Evolutionary conservation across 192 early-diverging fungal species (phyloP).

Genomic region (Entomortierella parvispora): DNA sequence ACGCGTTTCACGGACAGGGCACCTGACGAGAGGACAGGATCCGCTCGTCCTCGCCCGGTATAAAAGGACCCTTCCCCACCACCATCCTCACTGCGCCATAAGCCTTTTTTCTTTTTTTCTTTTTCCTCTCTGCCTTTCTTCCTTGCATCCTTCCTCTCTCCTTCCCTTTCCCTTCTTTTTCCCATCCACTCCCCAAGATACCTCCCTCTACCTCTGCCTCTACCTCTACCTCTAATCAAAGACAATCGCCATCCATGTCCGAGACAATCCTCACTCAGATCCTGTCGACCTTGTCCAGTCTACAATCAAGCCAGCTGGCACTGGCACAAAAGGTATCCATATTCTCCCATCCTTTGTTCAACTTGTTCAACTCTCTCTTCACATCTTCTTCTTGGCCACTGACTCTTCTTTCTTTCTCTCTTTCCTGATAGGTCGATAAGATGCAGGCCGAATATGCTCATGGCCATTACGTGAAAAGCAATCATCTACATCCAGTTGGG

Average conservation of each 20-base stretch:
- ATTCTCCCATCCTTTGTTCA: not conserved
- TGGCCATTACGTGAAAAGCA: not conserved
- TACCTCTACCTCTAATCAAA: not conserved
- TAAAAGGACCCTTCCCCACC: too few species aligned
- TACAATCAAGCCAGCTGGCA: not conserved
- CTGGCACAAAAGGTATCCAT: not conserved
- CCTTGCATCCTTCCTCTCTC: too few species aligned
- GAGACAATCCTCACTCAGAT: conserved; percentile 6
- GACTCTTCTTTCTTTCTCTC: not conserved
- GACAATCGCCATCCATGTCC: not conserved
- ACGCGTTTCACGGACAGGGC: too few species aligned
- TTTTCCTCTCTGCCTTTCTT: not conserved
- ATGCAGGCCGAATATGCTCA: not conserved
- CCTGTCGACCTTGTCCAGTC: not conserved
- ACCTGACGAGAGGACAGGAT: not conserved
- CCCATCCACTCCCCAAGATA: not conserved
- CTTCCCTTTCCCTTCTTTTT: not conserved
- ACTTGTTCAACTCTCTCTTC: too few species aligned
- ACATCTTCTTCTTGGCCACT: too few species aligned
- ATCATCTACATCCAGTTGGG: not conserved
- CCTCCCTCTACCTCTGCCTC: not conserved
- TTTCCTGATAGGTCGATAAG: conserved; percentile 4
- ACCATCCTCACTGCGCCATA: too few species aligned
- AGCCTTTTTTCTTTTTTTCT: not conserved
- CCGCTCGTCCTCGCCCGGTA: not conserved